Percentiles rank a stretch among this genome's conserved stretches.
phyloP scores from a whole-genome alignment of 805 yeast species.

The Lachancea meyersii region DNA sequence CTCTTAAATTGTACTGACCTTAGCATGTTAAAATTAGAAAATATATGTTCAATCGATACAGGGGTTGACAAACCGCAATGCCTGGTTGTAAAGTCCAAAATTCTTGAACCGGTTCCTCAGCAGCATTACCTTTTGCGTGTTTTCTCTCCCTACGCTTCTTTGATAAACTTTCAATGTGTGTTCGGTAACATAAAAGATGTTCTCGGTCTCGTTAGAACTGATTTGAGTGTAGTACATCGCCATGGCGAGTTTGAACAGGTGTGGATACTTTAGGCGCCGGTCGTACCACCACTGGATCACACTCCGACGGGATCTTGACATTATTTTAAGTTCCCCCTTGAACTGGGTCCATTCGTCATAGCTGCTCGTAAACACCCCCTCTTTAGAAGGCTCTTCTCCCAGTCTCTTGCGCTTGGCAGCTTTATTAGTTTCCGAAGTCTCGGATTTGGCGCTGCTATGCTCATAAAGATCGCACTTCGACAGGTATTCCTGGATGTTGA shows the following conservation, averaged over 20 bases:
- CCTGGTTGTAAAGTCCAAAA: constrained; percentile 8
- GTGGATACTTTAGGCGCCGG: constrained; percentile 6
- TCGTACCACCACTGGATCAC: constrained; percentile 10
- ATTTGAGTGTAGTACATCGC: constrained; percentile 10
- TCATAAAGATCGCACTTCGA: constrained; percentile 2
- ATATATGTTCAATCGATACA: neutral
- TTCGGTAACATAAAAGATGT: constrained; percentile 4
- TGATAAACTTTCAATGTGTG: constrained; percentile 3
- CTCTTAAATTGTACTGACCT: too few species aligned
- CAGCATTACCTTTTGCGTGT: constrained; percentile 6
- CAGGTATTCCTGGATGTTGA: constrained; percentile 4
- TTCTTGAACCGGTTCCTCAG: constrained; percentile 9
- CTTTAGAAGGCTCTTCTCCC: neutral
- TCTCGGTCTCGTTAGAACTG: constrained; percentile 9
- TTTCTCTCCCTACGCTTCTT: constrained; percentile 5
- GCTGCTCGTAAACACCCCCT: constrained; percentile 1
- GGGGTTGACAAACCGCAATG: constrained; percentile 6
- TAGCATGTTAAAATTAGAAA: too few species aligned
- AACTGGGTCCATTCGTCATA: constrained; percentile 3
- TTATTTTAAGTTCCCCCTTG: constrained; percentile 2
- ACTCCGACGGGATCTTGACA: constrained; percentile 4
- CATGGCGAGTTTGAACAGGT: constrained; percentile 9
- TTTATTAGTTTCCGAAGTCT: neutral
- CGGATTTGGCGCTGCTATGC: neutral
- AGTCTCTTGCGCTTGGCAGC: constrained; percentile 1